Evolutionary conservation across 2,329 filamentous ascomycete genomes (phyloP).

Genomic region (Pseudogymnoascus sp.): DNA sequence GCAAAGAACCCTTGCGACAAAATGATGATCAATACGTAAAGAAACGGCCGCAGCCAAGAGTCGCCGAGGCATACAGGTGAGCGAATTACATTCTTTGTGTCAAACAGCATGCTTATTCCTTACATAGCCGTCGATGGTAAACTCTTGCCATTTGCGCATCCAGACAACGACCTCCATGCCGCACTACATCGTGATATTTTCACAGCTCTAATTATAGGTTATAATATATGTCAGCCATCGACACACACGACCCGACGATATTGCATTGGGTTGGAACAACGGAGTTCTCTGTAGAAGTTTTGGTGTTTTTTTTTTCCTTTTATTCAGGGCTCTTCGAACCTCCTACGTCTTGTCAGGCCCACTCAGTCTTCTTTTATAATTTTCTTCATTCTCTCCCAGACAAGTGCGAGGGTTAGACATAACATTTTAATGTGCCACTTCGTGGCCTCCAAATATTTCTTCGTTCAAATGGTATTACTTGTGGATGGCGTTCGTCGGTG

Average conservation of each 20-base stretch:
- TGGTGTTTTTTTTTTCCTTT: conserved; percentile 6
- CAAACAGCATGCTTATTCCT: background rate
- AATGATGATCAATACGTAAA: conserved; percentile 25
- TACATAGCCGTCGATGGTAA: conserved; percentile 34
- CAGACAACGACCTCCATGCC: background rate
- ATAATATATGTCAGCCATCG: background rate
- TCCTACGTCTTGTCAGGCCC: background rate
- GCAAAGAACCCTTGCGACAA: conserved; percentile 25
- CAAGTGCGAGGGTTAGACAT: conserved; percentile 8
- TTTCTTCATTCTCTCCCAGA: background rate
- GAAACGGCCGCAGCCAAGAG: conserved; percentile 32
- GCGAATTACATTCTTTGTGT: conserved; percentile 16
- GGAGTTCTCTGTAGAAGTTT: background rate
- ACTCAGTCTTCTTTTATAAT: background rate
- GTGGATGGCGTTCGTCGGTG: background rate
- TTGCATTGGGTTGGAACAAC: background rate
- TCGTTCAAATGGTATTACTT: background rate
- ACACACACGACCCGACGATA: background rate
- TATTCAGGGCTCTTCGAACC: background rate
- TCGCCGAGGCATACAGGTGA: conserved; percentile 34
- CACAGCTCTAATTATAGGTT: background rate
- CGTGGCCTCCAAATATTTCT: background rate
- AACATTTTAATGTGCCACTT: conserved; percentile 4
- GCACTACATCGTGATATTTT: background rate
- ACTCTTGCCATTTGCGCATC: background rate